Base-by-base conservation (phyloP, 345 rosid species). In the Microcos paniculata region DNA sequence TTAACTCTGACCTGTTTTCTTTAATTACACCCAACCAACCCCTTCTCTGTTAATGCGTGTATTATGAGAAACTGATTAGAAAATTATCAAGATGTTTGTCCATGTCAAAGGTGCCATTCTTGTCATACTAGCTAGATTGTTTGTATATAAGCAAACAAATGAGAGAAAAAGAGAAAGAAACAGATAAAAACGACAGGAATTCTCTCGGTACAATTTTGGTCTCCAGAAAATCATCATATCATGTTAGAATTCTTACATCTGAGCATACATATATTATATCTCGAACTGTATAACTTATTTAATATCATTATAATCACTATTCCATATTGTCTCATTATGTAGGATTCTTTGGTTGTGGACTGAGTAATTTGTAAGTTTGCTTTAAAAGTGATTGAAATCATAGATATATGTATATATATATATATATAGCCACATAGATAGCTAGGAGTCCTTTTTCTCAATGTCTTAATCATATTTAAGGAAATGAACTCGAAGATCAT, bases 51-150 rank as follows among this genome's bases (percentile, higher is more conserved):
- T 52, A 63, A 76, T 35, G 64, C 68, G 65, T 70, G 63, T 58
- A 73, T 26, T 26, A 66, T 56, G 63, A 63, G 55, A 53, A 80
- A 77, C 55, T 45, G 55, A 77, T 62, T 83, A 46, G 23, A 75
- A 62, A 77, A 67, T 78, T 61, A 71, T 81, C 19, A 26, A 61
- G 30, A 40, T 19, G 46, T 52, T 30, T 72, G 66, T 62, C 49
- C 30, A 62, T 74, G 76, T 57, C 74, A 49, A 78, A 74, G 65
- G 79, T 52, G 64, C 57, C 72, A 30, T 74, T 71, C 76, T 57
- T 74, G 66, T 55, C 69, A 52, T 5, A 16, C 5, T n/a, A n/a
- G 6, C 19, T 35, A 66, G 49, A 55, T 57, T 21, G 12, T 4
- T 62, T 55, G 14, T 23, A 73, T 59, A 33, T 51, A 14, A 18